Percentiles rank a stretch among this genome's conserved stretches.
Conservation (phyloP, 257 asterid species). For the Hygrophila difformis region DNA sequence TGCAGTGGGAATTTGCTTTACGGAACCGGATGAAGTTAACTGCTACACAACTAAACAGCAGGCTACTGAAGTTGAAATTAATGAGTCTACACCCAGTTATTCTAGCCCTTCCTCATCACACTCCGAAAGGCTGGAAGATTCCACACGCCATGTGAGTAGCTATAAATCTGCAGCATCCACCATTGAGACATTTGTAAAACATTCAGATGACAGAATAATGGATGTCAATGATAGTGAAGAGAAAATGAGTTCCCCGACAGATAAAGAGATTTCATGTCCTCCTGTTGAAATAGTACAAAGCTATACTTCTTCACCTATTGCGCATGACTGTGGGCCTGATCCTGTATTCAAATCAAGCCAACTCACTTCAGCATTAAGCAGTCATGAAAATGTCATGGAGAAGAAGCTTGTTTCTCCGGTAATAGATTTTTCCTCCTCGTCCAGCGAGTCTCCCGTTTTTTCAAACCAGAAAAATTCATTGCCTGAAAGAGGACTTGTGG, state of each 20-base stretch:
- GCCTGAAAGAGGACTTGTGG: conserved; percentile 28
- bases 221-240: conserved; percentile 28
- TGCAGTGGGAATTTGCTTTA: conserved; percentile 18
- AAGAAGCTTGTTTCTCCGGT: conserved; percentile 29
- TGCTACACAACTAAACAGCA: conserved; percentile 26
- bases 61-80: conserved; percentile 33
- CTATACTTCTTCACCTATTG: conserved; percentile 13
- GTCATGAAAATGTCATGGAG: conserved; percentile 45
- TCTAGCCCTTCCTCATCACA: conserved; percentile 56
- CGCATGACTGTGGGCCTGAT: conserved; percentile 17
- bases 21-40: conserved; percentile 20
- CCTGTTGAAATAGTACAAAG: conserved; percentile 14
- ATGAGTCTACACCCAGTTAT: conserved; percentile 38
- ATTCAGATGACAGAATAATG: conserved; percentile 26
- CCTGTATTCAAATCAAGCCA: conserved; percentile 12
- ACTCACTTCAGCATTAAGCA: conserved; percentile 22
- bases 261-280: conserved; percentile 21
- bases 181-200: conserved; percentile 20
- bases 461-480: conserved; percentile 29
- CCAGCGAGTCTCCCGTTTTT: too few relatives aligned
- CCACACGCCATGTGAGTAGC: conserved; percentile 21
- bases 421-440: too few relatives aligned
- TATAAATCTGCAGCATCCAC: conserved; percentile 22
- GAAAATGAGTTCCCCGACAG: conserved; percentile 19
- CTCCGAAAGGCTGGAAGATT: conserved; percentile 31